Percentiles rank a stretch among this genome's conserved stretches.
Evolutionary conservation across 1,284 basidiomycete genomes (phyloP).

Genomic region (Spongispora temasekensis): DNA sequence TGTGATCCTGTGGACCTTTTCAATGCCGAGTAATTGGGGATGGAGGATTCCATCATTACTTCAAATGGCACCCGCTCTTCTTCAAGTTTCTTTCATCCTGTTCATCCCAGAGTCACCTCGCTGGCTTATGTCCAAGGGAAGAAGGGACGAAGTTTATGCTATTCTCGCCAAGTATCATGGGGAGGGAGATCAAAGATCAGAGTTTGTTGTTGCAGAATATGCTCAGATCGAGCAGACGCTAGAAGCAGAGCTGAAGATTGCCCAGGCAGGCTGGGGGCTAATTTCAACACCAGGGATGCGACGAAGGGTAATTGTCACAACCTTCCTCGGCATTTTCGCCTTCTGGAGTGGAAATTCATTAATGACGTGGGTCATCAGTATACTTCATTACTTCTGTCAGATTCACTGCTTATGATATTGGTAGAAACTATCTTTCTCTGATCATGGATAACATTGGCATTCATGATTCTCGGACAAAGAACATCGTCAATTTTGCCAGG

Average conservation of each 20-base stretch:
- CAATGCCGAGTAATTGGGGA: constrained; percentile 49
- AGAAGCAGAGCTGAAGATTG: background rate
- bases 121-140: constrained; percentile 57
- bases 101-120: constrained; percentile 62
- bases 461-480: constrained; percentile 13
- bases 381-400: background rate
- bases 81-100: constrained; percentile 49
- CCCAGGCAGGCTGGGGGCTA: background rate
- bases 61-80: constrained; percentile 49
- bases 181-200: constrained; percentile 15
- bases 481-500: constrained; percentile 10
- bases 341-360: constrained; percentile 39
- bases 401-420: background rate
- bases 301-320: constrained; percentile 9
- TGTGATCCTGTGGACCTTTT: constrained; percentile 50
- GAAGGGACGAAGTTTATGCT: constrained; percentile 40
- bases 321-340: constrained; percentile 45
- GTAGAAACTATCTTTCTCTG: constrained; percentile 9
- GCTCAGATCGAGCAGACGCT: constrained; percentile 54
- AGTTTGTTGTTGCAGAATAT: constrained; percentile 17
- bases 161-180: constrained; percentile 19
- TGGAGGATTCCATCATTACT: constrained; percentile 60
- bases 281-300: constrained; percentile 13
- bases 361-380: constrained; percentile 3
- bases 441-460: constrained; percentile 17